phyloP scores from a whole-genome alignment of 2,329 filamentous ascomycete species.

The Diaporthe batatas region DNA sequence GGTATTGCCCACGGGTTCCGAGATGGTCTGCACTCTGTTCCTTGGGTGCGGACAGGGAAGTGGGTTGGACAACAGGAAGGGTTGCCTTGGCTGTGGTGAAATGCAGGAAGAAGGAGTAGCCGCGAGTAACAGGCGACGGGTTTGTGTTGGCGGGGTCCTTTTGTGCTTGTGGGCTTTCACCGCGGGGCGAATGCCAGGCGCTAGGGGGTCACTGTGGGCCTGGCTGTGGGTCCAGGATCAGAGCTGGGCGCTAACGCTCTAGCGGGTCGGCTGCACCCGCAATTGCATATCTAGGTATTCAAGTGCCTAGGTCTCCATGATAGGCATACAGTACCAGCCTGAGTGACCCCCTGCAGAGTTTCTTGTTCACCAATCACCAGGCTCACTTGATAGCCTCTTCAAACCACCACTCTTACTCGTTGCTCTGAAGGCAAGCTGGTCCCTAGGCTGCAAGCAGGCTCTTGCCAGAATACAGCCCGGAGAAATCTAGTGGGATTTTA shows the following conservation, averaged over 20 bases:
- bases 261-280: neutral
- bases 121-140: constrained; percentile 34
- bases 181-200: constrained; percentile 33
- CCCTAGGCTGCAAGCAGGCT: neutral
- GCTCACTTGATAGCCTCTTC: constrained; percentile 3
- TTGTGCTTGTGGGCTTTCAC: constrained; percentile 40
- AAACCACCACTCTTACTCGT: neutral
- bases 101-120: constrained; percentile 23
- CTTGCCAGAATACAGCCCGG: no score
- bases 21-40: constrained; percentile 71
- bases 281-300: constrained; percentile 32
- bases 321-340: no score
- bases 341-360: neutral
- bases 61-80: constrained; percentile 57
- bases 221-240: constrained; percentile 10
- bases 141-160: constrained; percentile 42
- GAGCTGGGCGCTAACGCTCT: constrained; percentile 14
- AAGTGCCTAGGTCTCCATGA: no score
- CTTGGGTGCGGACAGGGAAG: constrained; percentile 21
- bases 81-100: constrained; percentile 3
- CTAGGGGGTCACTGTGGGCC: constrained; percentile 31
- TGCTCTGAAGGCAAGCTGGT: neutral
- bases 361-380: neutral
- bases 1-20: neutral
- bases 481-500: neutral